phyloP scores from a whole-genome alignment of 306 rosid species.

The Hippophae rhamnoides region DNA sequence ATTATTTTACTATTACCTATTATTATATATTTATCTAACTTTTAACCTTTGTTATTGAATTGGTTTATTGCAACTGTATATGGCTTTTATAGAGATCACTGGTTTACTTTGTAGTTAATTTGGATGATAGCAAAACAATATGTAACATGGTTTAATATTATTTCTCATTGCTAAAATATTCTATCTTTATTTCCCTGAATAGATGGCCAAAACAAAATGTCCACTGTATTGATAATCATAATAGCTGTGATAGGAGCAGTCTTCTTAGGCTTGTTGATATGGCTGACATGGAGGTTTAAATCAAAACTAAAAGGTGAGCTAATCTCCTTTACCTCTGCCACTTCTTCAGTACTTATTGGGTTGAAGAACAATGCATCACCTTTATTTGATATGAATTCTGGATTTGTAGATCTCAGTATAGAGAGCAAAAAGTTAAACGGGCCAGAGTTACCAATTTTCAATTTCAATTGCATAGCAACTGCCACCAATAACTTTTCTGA shows the following conservation, averaged over 20 bases:
- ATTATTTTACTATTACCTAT: too few species aligned
- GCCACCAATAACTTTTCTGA: conserved; percentile 69
- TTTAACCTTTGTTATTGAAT: too few species aligned
- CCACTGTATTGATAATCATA: conserved; percentile 22
- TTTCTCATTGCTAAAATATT: background rate
- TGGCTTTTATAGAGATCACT: too few species aligned
- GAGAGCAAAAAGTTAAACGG: conserved; percentile 43
- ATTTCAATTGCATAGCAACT: conserved; percentile 41
- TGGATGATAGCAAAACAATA: background rate
- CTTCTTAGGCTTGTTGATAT: conserved; percentile 28
- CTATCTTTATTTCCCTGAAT: conserved; percentile 5
- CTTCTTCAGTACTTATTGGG: conserved; percentile 26
- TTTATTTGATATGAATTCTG: conserved; percentile 55
- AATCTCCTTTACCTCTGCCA: conserved; percentile 8
- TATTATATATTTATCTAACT: too few species aligned
- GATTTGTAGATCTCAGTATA: conserved; percentile 36
- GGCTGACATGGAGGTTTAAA: conserved; percentile 40
- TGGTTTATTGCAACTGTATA: too few species aligned
- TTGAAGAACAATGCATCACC: conserved; percentile 44
- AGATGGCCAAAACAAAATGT: conserved; percentile 30
- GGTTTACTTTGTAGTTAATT: too few species aligned
- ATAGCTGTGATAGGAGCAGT: conserved; percentile 33
- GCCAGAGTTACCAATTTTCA: conserved; percentile 55
- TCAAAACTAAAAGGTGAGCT: conserved; percentile 47
- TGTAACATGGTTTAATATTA: too few species aligned